Conservation (phyloP, 78 protist genomes). For the Cavenderia fasciculata region DNA sequence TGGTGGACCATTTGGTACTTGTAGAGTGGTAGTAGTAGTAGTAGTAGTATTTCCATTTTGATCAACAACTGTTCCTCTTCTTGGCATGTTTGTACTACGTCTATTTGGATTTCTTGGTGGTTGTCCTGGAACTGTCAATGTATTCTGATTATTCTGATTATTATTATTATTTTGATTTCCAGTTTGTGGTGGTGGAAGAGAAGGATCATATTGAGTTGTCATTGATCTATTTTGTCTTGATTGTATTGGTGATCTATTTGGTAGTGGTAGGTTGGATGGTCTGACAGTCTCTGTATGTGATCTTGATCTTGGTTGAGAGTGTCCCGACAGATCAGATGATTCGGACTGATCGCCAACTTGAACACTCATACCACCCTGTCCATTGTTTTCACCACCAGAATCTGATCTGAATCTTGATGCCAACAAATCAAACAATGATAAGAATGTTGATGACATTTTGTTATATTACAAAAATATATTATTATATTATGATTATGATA, state of each 20-base stretch:
- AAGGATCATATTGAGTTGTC: slow-evolving; percentile 2
- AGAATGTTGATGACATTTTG: slow-evolving; percentile 45
- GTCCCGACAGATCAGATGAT: slow-evolving; percentile 18
- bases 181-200: not conserved
- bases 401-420: slow-evolving; percentile 66
- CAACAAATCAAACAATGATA: slow-evolving; percentile 50
- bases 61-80: no score
- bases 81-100: no score
- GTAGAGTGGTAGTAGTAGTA: no score
- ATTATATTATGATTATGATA: slow-evolving; percentile 6
- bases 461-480: not conserved
- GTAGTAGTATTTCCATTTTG: no score
- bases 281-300: slow-evolving; percentile 59
- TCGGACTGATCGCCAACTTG: slow-evolving; percentile 6
- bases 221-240: slow-evolving; percentile 36
- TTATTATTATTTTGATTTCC: not conserved
- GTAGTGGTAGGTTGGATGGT: slow-evolving; percentile 20
- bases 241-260: not conserved
- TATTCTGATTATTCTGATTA: slow-evolving; percentile 12
- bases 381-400: slow-evolving; percentile 5
- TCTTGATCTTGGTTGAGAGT: slow-evolving; percentile 71
- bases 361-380: not conserved
- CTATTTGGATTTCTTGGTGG: no score
- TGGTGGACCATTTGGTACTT: no score
- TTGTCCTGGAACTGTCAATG: not conserved